These are phyloP conservation scores for Triticum monococcum DNA, from an alignment of 176 grass and related monocot species.

Conservation along the genomic window DNA sequence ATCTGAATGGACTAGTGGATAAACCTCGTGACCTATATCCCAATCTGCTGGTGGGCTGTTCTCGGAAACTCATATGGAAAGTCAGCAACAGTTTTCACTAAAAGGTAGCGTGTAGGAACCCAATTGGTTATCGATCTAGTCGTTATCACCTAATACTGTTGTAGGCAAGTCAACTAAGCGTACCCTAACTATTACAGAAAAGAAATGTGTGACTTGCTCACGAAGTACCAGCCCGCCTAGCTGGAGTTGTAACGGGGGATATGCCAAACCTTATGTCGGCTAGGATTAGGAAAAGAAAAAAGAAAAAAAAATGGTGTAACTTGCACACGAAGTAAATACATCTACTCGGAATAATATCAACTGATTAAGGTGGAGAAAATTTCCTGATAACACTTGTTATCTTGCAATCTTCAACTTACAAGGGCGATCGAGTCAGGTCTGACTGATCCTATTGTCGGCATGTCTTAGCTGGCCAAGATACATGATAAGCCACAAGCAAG, in stretches of 20 bases:
- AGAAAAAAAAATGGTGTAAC: neutral
- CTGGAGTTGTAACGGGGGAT: too few species aligned
- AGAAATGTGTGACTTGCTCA: neutral
- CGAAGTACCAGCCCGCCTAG: too few species aligned
- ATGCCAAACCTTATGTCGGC: too few species aligned
- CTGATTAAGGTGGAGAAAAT: neutral
- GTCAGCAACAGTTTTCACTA: neutral
- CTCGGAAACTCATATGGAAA: neutral
- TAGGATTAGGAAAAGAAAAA: too few species aligned
- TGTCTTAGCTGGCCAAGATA: conserved; percentile 1
- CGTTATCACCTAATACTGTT: neutral
- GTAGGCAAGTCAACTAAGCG: neutral
- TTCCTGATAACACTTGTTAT: neutral
- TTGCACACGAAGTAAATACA: neutral
- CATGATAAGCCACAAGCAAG: neutral
- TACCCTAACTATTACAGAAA: neutral
- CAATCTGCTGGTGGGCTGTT: conserved; percentile 1
- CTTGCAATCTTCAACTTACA: neutral
- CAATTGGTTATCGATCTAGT: neutral
- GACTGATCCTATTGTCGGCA: neutral
- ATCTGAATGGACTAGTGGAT: neutral
- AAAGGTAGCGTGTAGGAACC: neutral
- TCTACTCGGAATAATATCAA: neutral
- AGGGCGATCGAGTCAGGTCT: neutral
- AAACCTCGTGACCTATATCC: conserved; percentile 17